Conservation (phyloP, 2,329 filamentous ascomycete species). For the Graphilbum sp. region DNA sequence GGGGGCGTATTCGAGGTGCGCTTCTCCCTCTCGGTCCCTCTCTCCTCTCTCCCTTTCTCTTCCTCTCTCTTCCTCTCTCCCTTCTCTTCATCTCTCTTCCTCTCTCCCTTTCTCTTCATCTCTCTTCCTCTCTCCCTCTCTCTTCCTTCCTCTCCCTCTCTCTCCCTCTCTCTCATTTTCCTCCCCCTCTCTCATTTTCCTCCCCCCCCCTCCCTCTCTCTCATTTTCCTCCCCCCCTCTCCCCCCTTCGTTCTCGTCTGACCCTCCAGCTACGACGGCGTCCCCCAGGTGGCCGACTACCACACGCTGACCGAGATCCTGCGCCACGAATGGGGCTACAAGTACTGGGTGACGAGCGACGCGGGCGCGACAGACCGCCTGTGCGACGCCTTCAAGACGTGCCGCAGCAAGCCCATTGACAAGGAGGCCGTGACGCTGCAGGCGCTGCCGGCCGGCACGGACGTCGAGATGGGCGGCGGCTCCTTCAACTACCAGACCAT, state of each 20-base stretch:
- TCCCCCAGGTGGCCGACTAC: constrained; percentile 49
- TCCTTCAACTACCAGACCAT: constrained; percentile 53
- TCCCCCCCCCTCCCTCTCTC: no score
- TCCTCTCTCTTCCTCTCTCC: no score
- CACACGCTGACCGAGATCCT: constrained; percentile 53
- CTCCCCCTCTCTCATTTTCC: no score
- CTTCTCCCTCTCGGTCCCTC: no score
- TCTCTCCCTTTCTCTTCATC: no score
- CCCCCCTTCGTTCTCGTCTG: no score
- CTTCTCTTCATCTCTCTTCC: no score
- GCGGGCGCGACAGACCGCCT: not conserved
- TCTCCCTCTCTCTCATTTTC: no score
- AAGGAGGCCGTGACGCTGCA: constrained; percentile 42
- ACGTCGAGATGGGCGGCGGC: constrained; percentile 48
- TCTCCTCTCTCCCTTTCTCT: no score
- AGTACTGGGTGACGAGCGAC: constrained; percentile 21
- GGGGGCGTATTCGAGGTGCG: constrained; percentile 44
- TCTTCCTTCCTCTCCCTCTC: no score
- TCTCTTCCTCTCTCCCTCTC: no score
- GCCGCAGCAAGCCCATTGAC: constrained; percentile 41
- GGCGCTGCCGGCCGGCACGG: constrained; percentile 50
- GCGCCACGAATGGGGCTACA: constrained; percentile 55
- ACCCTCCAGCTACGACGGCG: constrained; percentile 48
- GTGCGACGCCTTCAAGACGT: constrained; percentile 34
- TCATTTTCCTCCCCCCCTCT: no score